Base-by-base conservation (phyloP, 2,329 filamentous ascomycete species). In the Sporothrix curviconia region DNA sequence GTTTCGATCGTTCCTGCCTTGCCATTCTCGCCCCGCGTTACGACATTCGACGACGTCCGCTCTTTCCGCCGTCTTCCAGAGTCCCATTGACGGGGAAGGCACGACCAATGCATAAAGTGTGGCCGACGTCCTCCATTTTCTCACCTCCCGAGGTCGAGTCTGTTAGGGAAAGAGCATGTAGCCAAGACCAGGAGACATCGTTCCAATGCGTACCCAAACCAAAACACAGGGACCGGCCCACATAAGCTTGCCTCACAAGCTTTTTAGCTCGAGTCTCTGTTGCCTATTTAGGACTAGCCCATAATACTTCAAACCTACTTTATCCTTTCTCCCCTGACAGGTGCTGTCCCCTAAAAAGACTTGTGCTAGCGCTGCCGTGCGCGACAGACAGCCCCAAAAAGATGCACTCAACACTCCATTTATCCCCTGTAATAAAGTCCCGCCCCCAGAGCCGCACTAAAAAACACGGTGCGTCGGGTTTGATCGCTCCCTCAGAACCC, bases 401-500 rank as follows among this genome's bases (percentile, higher is more conserved):
- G 19, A 11, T 22, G 40, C 40, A 40, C 15, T 14, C 40, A 43
- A 22, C 14, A 22, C 24, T 25, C 43, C 17, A 25, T 24, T 17
- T 39, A 52, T 5, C 22, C 24, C 22, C 49, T 22, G 24, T 28
- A 14, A 25, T 12, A 44, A 25, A 28, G 42, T 14, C 9, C 9
- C n/a, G n/a, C 25, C 22, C 2, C 22, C 17, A 36, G 25, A 51
- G 3, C 47, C 47, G 32, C 32, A 32, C n/a, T 5, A 25, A 44
- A 44, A 17, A 28, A 39, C 52, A 46, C 30, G 36, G 28, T 54
- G 40, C 52, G 40, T 30, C 55, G 15, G 32, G 58, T 59, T 59
- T 59, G 54, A 59, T 57, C 55, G 54, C 49, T 57, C 54, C 58
- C 58, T 59, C 58, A 59, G 50, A 50, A 59, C 36, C 58, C 57